These are phyloP conservation scores for Talaromyces liani DNA, from an alignment of 495 filamentous ascomycete species.

Conservation along the genomic window DNA sequence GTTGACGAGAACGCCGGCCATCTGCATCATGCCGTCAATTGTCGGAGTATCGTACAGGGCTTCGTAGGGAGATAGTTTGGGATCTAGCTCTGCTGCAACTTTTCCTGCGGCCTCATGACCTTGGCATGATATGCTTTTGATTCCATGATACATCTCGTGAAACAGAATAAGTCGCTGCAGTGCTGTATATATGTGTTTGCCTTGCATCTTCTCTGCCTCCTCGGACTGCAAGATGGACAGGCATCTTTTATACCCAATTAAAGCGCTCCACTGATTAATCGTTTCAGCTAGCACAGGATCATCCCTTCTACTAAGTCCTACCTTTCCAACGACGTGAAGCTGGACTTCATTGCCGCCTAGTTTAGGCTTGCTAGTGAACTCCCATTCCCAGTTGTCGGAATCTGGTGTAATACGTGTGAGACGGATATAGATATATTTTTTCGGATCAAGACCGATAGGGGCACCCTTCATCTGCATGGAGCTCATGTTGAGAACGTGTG, in stretches of 20 bases:
- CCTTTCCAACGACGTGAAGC: conserved; percentile 23
- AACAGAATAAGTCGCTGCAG: conserved; percentile 4
- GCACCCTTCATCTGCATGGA: conserved; percentile 8
- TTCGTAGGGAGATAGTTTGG: conserved; percentile 16
- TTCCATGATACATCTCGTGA: conserved; percentile 7
- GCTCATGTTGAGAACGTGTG: conserved; percentile 6
- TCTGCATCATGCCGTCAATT: conserved; percentile 39
- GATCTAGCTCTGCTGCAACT: conserved; percentile 12
- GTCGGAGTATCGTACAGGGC: conserved; percentile 32
- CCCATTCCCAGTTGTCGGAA: background rate
- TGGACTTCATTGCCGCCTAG: conserved; percentile 1
- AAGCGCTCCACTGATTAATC: conserved; percentile 35
- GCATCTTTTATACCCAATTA: conserved; percentile 21
- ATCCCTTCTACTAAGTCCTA: conserved; percentile 20
- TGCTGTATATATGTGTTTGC: conserved; percentile 4
- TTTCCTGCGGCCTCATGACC: conserved; percentile 22
- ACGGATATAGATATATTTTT: conserved; percentile 4
- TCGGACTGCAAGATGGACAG: conserved; percentile 11
- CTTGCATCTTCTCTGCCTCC: conserved; percentile 8
- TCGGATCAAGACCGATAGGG: conserved; percentile 4
- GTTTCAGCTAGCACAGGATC: conserved; percentile 21
- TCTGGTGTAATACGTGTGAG: conserved; percentile 2
- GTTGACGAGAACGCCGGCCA: conserved; percentile 46
- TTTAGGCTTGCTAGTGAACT: conserved; percentile 5
- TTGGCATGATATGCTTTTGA: conserved; percentile 6